phyloP scores from a whole-genome alignment of 228 moss, liverwort and hornwort species.

The Sphagnum fallax region DNA sequence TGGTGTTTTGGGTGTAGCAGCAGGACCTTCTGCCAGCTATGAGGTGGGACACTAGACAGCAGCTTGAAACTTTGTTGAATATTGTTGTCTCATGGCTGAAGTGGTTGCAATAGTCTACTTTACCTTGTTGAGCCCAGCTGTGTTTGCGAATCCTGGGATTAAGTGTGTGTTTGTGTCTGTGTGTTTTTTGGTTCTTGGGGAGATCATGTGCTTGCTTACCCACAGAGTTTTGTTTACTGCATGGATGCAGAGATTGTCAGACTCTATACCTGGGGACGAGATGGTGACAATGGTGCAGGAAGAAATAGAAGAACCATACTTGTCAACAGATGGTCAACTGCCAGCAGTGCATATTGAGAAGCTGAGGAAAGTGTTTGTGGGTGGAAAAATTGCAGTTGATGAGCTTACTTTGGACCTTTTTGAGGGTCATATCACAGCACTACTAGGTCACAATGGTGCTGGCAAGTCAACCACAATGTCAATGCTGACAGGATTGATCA shows the following conservation, averaged over 20 bases:
- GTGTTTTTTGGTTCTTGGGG: no score
- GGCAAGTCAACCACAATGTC: conserved; percentile 55
- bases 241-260: no score
- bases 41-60: conserved; percentile 30
- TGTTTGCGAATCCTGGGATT: no score
- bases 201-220: no score
- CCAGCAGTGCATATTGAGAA: conserved; percentile 51
- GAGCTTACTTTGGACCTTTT: conserved; percentile 60
- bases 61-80: no score
- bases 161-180: no score
- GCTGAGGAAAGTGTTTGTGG: conserved; percentile 58
- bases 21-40: conserved; percentile 24
- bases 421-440: conserved; percentile 78
- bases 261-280: no score
- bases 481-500: conserved; percentile 48
- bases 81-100: no score
- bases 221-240: no score
- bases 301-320: conserved; percentile 30
- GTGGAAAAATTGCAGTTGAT: conserved; percentile 76
- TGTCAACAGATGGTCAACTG: conserved; percentile 6
- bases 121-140: no score
- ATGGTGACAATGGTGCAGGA: conserved; percentile 5
- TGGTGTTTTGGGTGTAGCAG: conserved; percentile 6
- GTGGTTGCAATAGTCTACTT: no score
- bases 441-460: conserved; percentile 60